Base-by-base conservation (phyloP, 768 basidiomycete species). In the Psilocybe tampanensis region DNA sequence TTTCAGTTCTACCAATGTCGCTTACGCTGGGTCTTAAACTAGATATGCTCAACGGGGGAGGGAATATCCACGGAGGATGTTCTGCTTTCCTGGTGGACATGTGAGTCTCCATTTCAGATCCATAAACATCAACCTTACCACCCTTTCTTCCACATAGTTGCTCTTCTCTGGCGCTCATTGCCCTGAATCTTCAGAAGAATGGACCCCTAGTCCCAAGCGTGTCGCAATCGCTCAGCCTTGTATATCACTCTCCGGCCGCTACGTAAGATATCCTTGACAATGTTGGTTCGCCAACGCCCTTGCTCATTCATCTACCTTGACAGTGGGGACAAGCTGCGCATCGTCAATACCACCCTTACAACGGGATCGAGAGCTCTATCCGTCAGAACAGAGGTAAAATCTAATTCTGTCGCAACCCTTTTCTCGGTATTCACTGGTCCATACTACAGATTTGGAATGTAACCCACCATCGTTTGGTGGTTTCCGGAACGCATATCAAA, bases 381-480 rank as follows among this genome's bases (percentile, higher is more conserved):
- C 0, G 76, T 79, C 11, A 74, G 80, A 29, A 78, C 78, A 36
- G 84, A 86, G 71, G 84, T 80, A 60, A 45, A 22, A 19, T n/a
- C n/a, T 11, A 39, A 13, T 9, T 53, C n/a, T 44, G 7, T 43
- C 18, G 9, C 21, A 4, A 15, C 2, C 13, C 36, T 26, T 12
- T 29, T 15, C 4, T 11, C 7, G 18, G 13, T 44, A 47, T 29
- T 51, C 7, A 50, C 13, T 13, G 3, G 8, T 19, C n/a, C 13
- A 5, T 22, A 44, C n/a, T n/a, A n/a, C n/a, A 86, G 85, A 80
- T 86, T 33, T 86, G 84, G 85, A 85, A 80, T 54, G 66, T 68
- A 11, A 83, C 80, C 1, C 71, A 76, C 54, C 79, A 76, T 59
- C 78, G 82, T 15, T 69, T 86, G 2, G 79, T 83, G 8, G 80